Percentiles rank a stretch among this genome's conserved stretches.
phyloP scores from a whole-genome alignment of 768 basidiomycete species.

The Cystobasidium onofrii region DNA sequence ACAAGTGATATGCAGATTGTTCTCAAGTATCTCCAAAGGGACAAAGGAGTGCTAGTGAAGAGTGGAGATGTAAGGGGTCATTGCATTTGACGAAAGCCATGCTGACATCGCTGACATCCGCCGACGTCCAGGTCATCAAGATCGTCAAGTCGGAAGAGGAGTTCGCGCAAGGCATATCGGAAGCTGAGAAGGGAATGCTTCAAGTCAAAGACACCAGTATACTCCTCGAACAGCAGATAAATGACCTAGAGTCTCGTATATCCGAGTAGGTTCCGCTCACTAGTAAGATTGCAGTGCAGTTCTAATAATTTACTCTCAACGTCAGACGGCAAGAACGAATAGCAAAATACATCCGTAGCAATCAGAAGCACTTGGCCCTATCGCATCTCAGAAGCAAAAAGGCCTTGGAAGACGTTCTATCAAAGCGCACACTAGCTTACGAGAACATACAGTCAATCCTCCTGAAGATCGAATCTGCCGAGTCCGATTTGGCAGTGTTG shows the following conservation, averaged over 20 bases:
- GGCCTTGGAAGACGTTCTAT: constrained; percentile 65
- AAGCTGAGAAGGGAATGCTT: constrained; percentile 73
- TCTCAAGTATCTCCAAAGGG: constrained; percentile 69
- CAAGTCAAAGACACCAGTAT: constrained; percentile 65
- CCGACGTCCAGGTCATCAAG: constrained; percentile 63
- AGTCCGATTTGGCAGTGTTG: constrained; percentile 84
- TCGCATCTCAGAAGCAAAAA: constrained; percentile 73
- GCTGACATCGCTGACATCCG: not conserved
- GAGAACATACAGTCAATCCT: constrained; percentile 68
- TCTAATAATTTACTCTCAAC: not conserved
- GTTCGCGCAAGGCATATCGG: constrained; percentile 54
- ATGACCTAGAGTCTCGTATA: constrained; percentile 61
- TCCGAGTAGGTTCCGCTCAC: constrained; percentile 55
- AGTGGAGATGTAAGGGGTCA: constrained; percentile 57
- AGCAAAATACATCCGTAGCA: constrained; percentile 57
- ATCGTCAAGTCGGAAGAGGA: constrained; percentile 52
- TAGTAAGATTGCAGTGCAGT: not conserved
- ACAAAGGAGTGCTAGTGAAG: constrained; percentile 57
- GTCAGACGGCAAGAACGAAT: constrained; percentile 62
- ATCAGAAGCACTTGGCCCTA: constrained; percentile 66
- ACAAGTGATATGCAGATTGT: constrained; percentile 62
- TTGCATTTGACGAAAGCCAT: not conserved
- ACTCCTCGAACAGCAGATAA: constrained; percentile 62
- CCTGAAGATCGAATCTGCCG: constrained; percentile 76
- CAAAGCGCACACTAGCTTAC: constrained; percentile 65